Conservation (phyloP, 1,284 basidiomycete genomes). For the Moesziomyces sp. region DNA sequence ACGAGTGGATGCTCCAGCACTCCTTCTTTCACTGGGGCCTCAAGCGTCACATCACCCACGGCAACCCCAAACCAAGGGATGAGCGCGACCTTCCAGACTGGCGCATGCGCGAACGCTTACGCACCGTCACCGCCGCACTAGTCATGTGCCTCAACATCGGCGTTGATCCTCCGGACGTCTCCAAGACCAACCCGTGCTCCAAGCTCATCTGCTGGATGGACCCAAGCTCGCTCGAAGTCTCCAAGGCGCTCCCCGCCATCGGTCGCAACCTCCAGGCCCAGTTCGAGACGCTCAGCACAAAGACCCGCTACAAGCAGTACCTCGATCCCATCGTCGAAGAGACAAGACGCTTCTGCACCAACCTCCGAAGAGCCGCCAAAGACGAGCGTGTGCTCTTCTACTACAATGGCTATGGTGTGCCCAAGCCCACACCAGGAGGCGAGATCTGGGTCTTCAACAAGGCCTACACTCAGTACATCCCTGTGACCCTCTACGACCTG, state of each 20-base stretch:
- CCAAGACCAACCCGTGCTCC: conserved; percentile 96
- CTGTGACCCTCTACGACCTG: conserved; percentile 90
- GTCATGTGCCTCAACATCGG: conserved; percentile 97
- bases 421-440: conserved; percentile 93
- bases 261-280: conserved; percentile 93
- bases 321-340: conserved; percentile 96
- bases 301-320: conserved; percentile 75
- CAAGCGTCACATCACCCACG: conserved; percentile 86
- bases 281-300: conserved; percentile 86
- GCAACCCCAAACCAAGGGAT: conserved; percentile 79
- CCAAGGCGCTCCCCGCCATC: conserved; percentile 72
- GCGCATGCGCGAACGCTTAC: conserved; percentile 82
- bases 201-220: conserved; percentile 98
- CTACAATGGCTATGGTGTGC: conserved; percentile 98
- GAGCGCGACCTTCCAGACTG: conserved; percentile 75
- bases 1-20: conserved; percentile 65
- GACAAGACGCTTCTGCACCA: conserved; percentile 87
- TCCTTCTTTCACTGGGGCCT: conserved; percentile 65
- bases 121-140: conserved; percentile 88
- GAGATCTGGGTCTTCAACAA: conserved; percentile 99
- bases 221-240: conserved; percentile 82
- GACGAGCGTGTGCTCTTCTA: conserved; percentile 96
- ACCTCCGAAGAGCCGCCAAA: conserved; percentile 85
- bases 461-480: conserved; percentile 98
- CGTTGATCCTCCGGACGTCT: conserved; percentile 94